Conservation (phyloP, 257 asterid species). For the Henckelia pumila region DNA sequence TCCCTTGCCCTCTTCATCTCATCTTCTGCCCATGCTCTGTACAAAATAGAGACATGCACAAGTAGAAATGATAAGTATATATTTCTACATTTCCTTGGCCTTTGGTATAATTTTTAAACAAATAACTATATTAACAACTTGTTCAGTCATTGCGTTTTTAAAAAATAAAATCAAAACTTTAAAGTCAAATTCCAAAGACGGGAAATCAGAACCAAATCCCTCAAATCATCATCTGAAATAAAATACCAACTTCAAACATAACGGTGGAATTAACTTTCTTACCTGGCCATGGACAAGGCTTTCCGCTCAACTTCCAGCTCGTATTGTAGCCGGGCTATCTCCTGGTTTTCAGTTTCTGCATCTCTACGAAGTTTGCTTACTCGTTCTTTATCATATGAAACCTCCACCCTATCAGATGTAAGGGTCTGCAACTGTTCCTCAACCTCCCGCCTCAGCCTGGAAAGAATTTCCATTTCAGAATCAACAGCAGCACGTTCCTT, state of each 20-base stretch:
- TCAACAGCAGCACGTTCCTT: slow-evolving; percentile 86
- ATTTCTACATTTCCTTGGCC: background rate
- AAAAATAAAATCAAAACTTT: background rate
- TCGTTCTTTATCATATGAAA: slow-evolving; percentile 84
- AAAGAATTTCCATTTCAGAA: slow-evolving; percentile 84
- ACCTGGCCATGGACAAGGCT: slow-evolving; percentile 95
- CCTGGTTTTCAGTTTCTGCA: slow-evolving; percentile 77
- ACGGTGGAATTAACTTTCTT: slow-evolving; percentile 27
- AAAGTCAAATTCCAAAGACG: background rate
- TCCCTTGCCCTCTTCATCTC: slow-evolving; percentile 94
- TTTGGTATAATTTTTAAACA: background rate
- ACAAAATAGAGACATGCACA: slow-evolving; percentile 14
- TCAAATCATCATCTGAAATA: background rate
- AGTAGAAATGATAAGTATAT: background rate
- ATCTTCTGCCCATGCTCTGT: slow-evolving; percentile 94
- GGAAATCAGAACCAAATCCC: background rate
- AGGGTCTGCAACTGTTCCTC: slow-evolving; percentile 83
- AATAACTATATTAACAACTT: background rate
- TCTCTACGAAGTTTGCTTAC: slow-evolving; percentile 71
- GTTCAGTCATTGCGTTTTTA: background rate
- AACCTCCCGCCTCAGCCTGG: slow-evolving; percentile 75
- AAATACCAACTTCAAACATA: slow-evolving; percentile 11
- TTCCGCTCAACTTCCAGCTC: slow-evolving; percentile 97
- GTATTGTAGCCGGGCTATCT: slow-evolving; percentile 73
- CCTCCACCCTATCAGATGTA: slow-evolving; percentile 67